phyloP scores from a whole-genome alignment of 176 grass and related monocot species.

The Juncus inflexus region DNA sequence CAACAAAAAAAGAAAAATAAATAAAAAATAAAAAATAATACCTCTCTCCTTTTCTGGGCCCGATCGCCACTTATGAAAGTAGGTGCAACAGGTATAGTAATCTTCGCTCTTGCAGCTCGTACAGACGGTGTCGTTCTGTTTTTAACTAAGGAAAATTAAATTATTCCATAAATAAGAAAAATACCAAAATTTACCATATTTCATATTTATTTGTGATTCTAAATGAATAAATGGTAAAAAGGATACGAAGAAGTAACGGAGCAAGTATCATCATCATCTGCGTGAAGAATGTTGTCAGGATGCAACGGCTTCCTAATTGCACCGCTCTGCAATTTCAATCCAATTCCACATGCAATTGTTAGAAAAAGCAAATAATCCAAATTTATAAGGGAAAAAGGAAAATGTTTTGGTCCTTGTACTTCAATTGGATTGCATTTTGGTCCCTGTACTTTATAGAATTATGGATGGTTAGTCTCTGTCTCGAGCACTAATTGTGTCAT shows the following conservation, averaged over 20 bases:
- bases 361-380: too few relatives aligned
- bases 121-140: slow-evolving; percentile 31
- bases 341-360: neutral
- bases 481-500: too few relatives aligned
- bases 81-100: slow-evolving; percentile 59
- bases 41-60: slow-evolving; percentile 88
- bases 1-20: neutral
- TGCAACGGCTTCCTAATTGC: slow-evolving; percentile 34
- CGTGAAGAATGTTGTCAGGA: slow-evolving; percentile 33
- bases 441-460: too few relatives aligned
- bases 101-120: slow-evolving; percentile 37
- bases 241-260: slow-evolving; percentile 53
- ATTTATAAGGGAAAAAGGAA: too few relatives aligned
- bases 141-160: slow-evolving; percentile 25
- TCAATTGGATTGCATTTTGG: too few relatives aligned
- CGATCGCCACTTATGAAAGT: slow-evolving; percentile 74
- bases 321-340: slow-evolving; percentile 9
- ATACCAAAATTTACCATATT: neutral
- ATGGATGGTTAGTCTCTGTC: too few relatives aligned
- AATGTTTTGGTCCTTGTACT: too few relatives aligned
- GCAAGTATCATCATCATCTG: slow-evolving; percentile 39
- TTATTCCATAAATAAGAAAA: neutral
- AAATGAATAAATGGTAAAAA: slow-evolving; percentile 8
- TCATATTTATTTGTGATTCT: neutral
- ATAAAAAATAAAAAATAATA: slow-evolving; percentile 19